A percentile compares a stretch with the other conserved stretches of the same genome.
Evolutionary conservation across 2,329 filamentous ascomycete genomes (phyloP).

Genomic region (Alternaria hordeiaustralica): DNA sequence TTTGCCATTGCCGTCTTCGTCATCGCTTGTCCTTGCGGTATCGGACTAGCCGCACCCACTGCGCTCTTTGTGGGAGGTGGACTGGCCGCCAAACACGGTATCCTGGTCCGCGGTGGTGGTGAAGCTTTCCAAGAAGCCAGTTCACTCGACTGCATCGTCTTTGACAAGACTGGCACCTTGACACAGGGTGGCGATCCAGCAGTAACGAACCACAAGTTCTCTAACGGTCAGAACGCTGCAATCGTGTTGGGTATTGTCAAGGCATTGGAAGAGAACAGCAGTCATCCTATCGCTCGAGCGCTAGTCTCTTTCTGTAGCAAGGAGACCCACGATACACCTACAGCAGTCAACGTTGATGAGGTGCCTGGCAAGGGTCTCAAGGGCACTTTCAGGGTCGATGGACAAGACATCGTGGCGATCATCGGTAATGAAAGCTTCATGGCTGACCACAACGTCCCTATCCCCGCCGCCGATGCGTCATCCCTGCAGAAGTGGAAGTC

Average conservation of each 20-base stretch:
- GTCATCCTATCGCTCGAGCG: constrained; percentile 76
- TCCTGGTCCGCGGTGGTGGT: constrained; percentile 82
- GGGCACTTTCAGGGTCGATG: constrained; percentile 57
- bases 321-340: constrained; percentile 18
- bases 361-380: constrained; percentile 74
- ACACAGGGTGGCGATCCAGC: constrained; percentile 74
- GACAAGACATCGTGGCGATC: constrained; percentile 54
- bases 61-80: constrained; percentile 83
- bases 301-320: constrained; percentile 67
- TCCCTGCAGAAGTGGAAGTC: constrained; percentile 50
- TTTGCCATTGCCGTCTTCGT: constrained; percentile 90
- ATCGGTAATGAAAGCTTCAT: constrained; percentile 79
- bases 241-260: constrained; percentile 63
- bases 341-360: constrained; percentile 62
- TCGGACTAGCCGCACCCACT: constrained; percentile 84
- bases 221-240: constrained; percentile 37
- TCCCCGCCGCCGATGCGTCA: constrained; percentile 27
- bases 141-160: constrained; percentile 77
- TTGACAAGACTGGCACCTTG: constrained; percentile 88
- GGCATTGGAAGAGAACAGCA: constrained; percentile 72
- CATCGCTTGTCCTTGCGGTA: constrained; percentile 82
- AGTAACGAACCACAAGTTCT: constrained; percentile 63
- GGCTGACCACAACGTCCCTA: constrained; percentile 45
- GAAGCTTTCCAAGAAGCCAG: constrained; percentile 87
- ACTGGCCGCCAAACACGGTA: constrained; percentile 78